phyloP scores from a whole-genome alignment of 2,329 filamentous ascomycete genomes.

The Sporothrix globosa region DNA sequence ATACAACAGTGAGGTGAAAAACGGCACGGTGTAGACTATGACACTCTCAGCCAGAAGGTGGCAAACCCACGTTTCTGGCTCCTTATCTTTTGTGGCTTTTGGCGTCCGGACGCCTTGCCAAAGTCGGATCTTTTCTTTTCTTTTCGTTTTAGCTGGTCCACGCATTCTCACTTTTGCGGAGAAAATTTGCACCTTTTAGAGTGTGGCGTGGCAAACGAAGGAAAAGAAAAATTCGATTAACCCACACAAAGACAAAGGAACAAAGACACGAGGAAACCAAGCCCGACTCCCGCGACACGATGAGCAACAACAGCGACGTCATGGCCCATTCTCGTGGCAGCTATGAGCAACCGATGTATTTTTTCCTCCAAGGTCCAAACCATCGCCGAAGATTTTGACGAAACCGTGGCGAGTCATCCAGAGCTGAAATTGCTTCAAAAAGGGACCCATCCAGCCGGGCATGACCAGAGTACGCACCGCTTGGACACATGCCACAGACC shows the following conservation, averaged over 20 bases:
- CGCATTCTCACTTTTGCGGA: not conserved
- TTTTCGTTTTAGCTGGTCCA: not conserved
- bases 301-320: not conserved
- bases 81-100: not conserved
- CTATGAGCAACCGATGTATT: not conserved
- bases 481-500: too few relatives aligned
- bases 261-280: not conserved
- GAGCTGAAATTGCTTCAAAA: too few relatives aligned
- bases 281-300: not conserved
- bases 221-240: slow-evolving; percentile 8
- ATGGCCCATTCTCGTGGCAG: not conserved
- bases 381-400: too few relatives aligned
- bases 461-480: too few relatives aligned
- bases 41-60: not conserved
- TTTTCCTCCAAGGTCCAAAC: too few relatives aligned
- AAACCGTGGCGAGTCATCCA: too few relatives aligned
- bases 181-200: not conserved
- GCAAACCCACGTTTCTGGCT: slow-evolving; percentile 19
- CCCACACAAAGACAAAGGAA: not conserved
- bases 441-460: too few relatives aligned
- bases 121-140: not conserved
- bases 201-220: slow-evolving; percentile 17
- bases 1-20: not conserved
- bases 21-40: slow-evolving; percentile 6
- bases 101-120: not conserved